Conservation (phyloP, 176 grass and related monocot genomes). For the Oryza meyeriana region DNA sequence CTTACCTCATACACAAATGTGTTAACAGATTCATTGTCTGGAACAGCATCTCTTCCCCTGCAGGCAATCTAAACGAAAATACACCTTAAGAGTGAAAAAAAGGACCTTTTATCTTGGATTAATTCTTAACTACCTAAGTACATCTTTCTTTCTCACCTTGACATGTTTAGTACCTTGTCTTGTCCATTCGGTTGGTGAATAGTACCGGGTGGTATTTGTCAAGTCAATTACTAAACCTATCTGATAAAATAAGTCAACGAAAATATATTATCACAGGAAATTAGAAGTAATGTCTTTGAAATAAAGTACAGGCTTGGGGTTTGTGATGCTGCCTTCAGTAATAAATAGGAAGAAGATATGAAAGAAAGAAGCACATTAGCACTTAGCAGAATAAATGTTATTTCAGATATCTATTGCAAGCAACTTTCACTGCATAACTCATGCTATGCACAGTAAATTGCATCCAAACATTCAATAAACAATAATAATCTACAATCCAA, state of each 20-base stretch:
- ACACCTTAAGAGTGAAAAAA: neutral
- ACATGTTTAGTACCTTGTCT: conserved; percentile 72
- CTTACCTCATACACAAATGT: conserved; percentile 38
- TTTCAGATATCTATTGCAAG: neutral
- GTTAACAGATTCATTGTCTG: conserved; percentile 80
- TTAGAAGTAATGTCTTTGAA: neutral
- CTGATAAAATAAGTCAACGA: conserved; percentile 24
- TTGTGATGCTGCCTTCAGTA: neutral
- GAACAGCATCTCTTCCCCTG: conserved; percentile 73
- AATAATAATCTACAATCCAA: neutral
- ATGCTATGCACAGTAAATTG: neutral
- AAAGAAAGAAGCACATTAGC: neutral
- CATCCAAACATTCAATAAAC: neutral
- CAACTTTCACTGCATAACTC: neutral
- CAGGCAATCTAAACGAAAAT: conserved; percentile 64
- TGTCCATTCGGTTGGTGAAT: conserved; percentile 58
- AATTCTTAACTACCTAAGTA: neutral
- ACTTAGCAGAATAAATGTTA: neutral
- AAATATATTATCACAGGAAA: neutral
- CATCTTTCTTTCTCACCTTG: conserved; percentile 58
- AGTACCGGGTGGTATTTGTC: conserved; percentile 75
- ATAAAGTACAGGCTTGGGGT: neutral
- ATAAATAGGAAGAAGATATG: conserved; percentile 7
- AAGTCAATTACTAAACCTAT: conserved; percentile 82
- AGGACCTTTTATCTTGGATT: neutral